phyloP scores from a whole-genome alignment of 352 stramenopile species.

The Pythium apleroticum region DNA sequence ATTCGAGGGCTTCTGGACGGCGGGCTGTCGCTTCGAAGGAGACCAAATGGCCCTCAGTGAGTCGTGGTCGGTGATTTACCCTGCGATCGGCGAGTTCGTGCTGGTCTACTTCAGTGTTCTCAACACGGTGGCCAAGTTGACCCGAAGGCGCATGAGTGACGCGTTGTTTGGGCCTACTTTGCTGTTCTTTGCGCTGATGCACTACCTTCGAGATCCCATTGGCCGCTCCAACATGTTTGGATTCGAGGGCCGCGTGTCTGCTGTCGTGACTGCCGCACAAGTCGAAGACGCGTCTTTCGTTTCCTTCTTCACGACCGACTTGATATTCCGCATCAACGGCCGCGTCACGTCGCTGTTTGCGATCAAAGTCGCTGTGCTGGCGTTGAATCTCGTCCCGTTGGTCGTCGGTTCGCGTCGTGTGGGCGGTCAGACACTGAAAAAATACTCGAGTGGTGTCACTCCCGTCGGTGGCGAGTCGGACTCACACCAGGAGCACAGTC shows the following conservation, averaged over 20 bases:
- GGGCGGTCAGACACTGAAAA: background rate
- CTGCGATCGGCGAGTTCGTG: slow-evolving; percentile 27
- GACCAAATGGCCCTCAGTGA: slow-evolving; percentile 29
- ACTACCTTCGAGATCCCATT: slow-evolving; percentile 26
- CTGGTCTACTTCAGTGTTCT: slow-evolving; percentile 36
- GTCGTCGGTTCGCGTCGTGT: slow-evolving; percentile 9
- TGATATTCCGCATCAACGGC: slow-evolving; percentile 31
- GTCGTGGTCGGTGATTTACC: slow-evolving; percentile 39
- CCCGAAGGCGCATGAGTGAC: slow-evolving; percentile 30
- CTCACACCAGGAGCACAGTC: background rate
- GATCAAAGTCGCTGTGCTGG: slow-evolving; percentile 29
- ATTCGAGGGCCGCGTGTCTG: slow-evolving; percentile 28
- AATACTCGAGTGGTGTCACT: background rate
- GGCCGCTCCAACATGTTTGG: slow-evolving; percentile 16
- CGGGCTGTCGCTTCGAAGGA: slow-evolving; percentile 37
- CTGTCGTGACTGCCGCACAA: slow-evolving; percentile 28
- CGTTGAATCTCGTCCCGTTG: slow-evolving; percentile 28
- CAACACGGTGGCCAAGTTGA: slow-evolving; percentile 28
- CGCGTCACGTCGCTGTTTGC: slow-evolving; percentile 23
- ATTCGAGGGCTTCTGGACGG: slow-evolving; percentile 23
- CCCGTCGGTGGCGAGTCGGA: background rate
- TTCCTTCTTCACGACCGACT: slow-evolving; percentile 29
- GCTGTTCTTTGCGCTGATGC: slow-evolving; percentile 26
- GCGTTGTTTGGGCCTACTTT: slow-evolving; percentile 36
- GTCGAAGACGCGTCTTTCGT: slow-evolving; percentile 17